Evolutionary conservation across 495 filamentous ascomycete species (phyloP), one percentile per base, ranked within the genome.

Genomic region (Penicillium pancosmium): DNA sequence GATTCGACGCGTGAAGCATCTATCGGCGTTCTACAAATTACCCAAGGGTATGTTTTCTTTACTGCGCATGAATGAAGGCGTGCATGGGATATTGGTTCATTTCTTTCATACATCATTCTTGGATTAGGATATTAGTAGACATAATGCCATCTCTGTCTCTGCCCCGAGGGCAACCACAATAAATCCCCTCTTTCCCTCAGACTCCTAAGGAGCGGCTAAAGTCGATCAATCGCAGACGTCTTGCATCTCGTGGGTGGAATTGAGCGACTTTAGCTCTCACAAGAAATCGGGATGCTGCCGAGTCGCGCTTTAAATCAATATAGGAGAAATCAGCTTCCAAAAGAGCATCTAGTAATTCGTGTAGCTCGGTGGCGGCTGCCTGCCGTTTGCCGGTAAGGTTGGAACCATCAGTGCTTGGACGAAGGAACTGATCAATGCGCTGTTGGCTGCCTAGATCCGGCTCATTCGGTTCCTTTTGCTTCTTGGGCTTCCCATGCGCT

Each of bases 161-260:
- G 46, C 46, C 44, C 23, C 1, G 6, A 15, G 46, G 21, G 46
- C 21, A 48, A 27, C 21, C 15, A 48, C 11, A 27, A 31, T 31
- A 31, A 8, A 31, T 31, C 27, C 4, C 4, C 27, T 31, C 27
- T 13, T 56, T 16, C 46, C 21, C 23, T 78, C 72, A 88, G 55
- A 87, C 85, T 55, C 90, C 87, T 43, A 95, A 64, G 48, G 89
- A 87, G 55, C 88, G 83, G 10, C 90, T 91, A 78, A 96, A 96
- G 73, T 96, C 91, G 59, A 95, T 83, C 50, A 97, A 74, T 44
- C 89, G 84, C 60, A 97, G 64, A 66, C 82, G 84, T 52, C 80
- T 82, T 0, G 92, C 90, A 74, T 97, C 91, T 57, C 84, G 86
- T 2, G 92, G 91, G 73, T 96, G 89, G 59, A 94, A 94, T 62